Base-by-base conservation (phyloP, 257 asterid genomes). In the Thymus quinquecostatus region DNA sequence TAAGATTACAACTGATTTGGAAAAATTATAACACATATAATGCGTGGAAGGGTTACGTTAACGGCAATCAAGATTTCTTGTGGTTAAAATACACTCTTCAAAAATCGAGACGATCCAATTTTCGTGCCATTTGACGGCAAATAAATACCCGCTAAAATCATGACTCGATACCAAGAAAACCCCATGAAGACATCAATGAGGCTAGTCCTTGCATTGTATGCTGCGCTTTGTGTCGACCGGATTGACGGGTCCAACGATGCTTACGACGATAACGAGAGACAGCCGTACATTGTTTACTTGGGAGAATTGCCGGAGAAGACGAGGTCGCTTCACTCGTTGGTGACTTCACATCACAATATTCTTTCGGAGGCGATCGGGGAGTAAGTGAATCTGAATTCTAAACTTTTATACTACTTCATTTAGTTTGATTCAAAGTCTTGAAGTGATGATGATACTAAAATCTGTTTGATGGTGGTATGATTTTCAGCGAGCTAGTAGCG, bases 271-370 rank as follows among this genome's bases (percentile, higher is more conserved):
- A 40, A 69, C 32, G 82, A 86, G 64, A 77, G 91, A 78, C 78
- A 92, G 97, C 33, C 82, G 2, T 90, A 90, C 78, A 88, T 90
- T 33, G 95, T 90, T 8, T 92, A 90, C 89, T 84, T 92, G 98
- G 97, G 97, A 71, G 98, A 82, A 38, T 29, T 86, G 78, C 86
- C 87, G 1, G 76, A 79, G 71, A 49, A 82, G 3, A 53, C 65
- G 11, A 32, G 40, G 13, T 71, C 82, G 4, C 27, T 43, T 43
- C 48, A 6, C 11, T 43, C 48, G 2, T 9, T 79, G 10, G 60
- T 38, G 54, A 89, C 77, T 61, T 56, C 53, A 13, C 96, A 89
- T 77, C 74, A 84, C 70, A 79, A 21, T 66, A 79, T 92, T 65
- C 89, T 92, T 60, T 76, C 81, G 13, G 86, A 78, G 21, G 77